These are phyloP conservation scores for Coemansia sp. DNA, from an alignment of 192 early-diverging fungal species.

Conservation along the genomic window DNA sequence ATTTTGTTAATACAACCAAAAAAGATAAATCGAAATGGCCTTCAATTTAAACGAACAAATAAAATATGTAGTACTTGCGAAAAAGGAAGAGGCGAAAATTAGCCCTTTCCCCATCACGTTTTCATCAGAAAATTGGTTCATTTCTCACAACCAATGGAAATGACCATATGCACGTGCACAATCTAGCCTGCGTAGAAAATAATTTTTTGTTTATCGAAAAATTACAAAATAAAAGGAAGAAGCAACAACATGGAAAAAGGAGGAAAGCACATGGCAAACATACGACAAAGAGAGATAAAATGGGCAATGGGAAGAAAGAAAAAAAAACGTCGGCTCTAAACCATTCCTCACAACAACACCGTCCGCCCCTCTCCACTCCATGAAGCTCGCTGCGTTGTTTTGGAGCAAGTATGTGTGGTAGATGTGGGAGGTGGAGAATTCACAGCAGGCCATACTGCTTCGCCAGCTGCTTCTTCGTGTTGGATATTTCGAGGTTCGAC, in stretches of 20 bases:
- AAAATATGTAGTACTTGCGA: not conserved
- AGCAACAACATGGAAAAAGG: not conserved
- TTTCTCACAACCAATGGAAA: not conserved
- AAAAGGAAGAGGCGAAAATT: not conserved
- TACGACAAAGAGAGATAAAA: not conserved
- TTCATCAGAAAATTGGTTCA: not conserved
- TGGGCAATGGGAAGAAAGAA: not conserved
- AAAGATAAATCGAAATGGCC: not conserved
- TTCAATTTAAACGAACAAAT: not conserved
- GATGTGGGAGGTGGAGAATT: too few relatives aligned
- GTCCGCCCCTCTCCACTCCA: not conserved
- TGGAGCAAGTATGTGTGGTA: too few relatives aligned
- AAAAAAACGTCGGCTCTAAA: not conserved
- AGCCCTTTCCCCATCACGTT: not conserved
- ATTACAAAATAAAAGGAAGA: not conserved
- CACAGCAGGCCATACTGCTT: conserved; percentile 37
- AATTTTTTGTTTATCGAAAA: not conserved
- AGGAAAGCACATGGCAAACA: not conserved
- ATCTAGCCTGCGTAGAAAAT: not conserved
- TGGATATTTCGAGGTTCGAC: conserved; percentile 36
- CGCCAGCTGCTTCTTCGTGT: conserved; percentile 35
- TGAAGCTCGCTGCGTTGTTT: too few relatives aligned
- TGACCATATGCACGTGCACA: not conserved
- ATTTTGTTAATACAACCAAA: not conserved
- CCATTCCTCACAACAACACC: not conserved